Conservation (phyloP, 2,329 filamentous ascomycete genomes). For the Talaromyces sp. region DNA sequence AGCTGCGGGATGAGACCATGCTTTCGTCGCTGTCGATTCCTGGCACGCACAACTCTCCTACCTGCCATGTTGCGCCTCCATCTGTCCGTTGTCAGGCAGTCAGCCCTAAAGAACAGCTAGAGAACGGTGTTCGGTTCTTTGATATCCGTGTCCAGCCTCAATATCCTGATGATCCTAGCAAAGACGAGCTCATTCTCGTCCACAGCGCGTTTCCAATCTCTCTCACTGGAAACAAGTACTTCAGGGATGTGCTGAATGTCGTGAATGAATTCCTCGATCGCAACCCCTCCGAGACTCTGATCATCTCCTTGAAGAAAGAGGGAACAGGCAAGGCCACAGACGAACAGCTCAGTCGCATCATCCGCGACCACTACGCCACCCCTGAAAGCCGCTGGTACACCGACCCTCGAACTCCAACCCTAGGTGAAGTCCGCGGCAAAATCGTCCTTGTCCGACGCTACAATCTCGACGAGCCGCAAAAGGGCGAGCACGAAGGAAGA, state of each 20-base stretch:
- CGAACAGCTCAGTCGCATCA: slow-evolving; percentile 70
- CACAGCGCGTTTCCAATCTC: slow-evolving; percentile 88
- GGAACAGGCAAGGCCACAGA: slow-evolving; percentile 79
- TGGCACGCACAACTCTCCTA: slow-evolving; percentile 93
- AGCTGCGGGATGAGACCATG: slow-evolving; percentile 68
- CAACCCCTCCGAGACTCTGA: slow-evolving; percentile 77
- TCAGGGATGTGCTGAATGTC: slow-evolving; percentile 68
- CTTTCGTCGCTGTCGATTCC: slow-evolving; percentile 84
- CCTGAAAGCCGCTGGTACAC: slow-evolving; percentile 71
- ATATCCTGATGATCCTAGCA: slow-evolving; percentile 55
- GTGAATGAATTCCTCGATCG: slow-evolving; percentile 72
- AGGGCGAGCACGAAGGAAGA: slow-evolving; percentile 46
- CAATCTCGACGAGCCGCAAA: slow-evolving; percentile 54
- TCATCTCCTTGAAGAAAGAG: slow-evolving; percentile 89
- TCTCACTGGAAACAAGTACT: slow-evolving; percentile 75
- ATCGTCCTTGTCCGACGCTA: slow-evolving; percentile 85
- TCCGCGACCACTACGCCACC: slow-evolving; percentile 68
- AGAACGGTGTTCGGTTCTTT: slow-evolving; percentile 90
- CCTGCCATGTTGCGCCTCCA: slow-evolving; percentile 77
- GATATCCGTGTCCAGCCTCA: slow-evolving; percentile 79
- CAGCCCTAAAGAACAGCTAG: slow-evolving; percentile 71
- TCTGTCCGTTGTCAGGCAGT: slow-evolving; percentile 92
- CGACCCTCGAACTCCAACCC: slow-evolving; percentile 69
- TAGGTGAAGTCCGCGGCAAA: slow-evolving; percentile 77
- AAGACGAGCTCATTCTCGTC: slow-evolving; percentile 74